phyloP scores from a whole-genome alignment of 2,329 filamentous ascomycete genomes.

The Penicillium sp. region DNA sequence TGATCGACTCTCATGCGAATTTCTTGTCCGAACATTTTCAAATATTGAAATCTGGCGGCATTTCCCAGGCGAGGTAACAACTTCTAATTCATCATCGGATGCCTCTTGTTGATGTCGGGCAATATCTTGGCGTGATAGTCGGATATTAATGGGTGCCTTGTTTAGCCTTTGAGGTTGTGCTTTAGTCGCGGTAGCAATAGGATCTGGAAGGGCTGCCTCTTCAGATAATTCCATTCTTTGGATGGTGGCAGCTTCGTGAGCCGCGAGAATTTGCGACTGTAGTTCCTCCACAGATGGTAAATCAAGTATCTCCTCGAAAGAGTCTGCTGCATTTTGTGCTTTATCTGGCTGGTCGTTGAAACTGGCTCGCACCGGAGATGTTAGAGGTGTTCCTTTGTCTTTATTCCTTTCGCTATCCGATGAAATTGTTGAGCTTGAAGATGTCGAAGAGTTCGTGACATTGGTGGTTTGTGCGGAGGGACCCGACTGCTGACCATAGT shows the following conservation, averaged over 20 bases:
- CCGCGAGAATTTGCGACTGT: neutral
- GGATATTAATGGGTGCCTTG: conserved; percentile 36
- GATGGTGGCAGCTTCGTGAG: neutral
- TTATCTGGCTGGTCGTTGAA: conserved; percentile 15
- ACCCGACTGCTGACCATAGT: conserved; percentile 48
- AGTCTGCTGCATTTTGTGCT: conserved; percentile 4
- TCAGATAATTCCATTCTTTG: neutral
- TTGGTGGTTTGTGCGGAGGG: conserved; percentile 28
- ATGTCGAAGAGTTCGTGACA: conserved; percentile 32
- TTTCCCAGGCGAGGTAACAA: conserved; percentile 48
- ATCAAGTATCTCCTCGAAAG: neutral
- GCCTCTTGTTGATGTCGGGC: conserved; percentile 34
- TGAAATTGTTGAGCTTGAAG: conserved; percentile 49
- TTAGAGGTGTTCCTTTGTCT: conserved; percentile 64
- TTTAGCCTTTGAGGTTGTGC: conserved; percentile 18
- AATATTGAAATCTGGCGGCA: conserved; percentile 58
- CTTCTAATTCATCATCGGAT: conserved; percentile 58
- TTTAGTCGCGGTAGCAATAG: neutral
- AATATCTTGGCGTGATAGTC: conserved; percentile 36
- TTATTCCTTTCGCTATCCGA: conserved; percentile 41
- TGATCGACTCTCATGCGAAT: conserved; percentile 57
- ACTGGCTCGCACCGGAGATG: conserved; percentile 50
- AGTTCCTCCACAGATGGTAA: neutral
- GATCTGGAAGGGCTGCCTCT: neutral
- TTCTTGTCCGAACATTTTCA: conserved; percentile 62